phyloP scores from a whole-genome alignment of 345 rosid genomes.

The Aurinia saxatilis region DNA sequence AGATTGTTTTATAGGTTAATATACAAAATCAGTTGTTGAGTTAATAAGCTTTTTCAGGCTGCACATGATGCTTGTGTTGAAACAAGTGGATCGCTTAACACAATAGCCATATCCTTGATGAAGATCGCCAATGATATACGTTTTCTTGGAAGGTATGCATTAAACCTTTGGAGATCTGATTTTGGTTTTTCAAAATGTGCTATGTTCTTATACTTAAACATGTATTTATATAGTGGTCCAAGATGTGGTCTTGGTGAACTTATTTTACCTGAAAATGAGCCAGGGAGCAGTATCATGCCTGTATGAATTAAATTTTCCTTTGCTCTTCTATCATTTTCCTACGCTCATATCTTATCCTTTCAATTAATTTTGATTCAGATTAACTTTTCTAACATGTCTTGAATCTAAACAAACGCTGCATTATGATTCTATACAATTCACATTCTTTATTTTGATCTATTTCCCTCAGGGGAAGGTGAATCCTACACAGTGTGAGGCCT shows the following conservation, averaged over 20 bases:
- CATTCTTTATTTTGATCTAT: constrained; percentile 6
- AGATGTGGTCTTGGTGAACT: constrained; percentile 99
- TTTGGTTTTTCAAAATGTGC: neutral
- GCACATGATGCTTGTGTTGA: constrained; percentile 99
- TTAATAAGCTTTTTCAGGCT: constrained; percentile 44
- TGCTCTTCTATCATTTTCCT: constrained; percentile 10
- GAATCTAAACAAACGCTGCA: too few relatives aligned
- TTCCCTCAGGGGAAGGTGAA: constrained; percentile 88
- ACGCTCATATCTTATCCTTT: too few relatives aligned
- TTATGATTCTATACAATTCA: too few relatives aligned
- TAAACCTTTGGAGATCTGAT: neutral
- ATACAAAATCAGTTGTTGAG: constrained; percentile 9
- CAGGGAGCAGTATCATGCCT: constrained; percentile 99
- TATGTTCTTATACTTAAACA: constrained; percentile 13
- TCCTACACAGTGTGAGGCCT: constrained; percentile 98
- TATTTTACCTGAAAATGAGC: constrained; percentile 97
- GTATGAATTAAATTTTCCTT: constrained; percentile 35
- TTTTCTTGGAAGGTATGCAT: constrained; percentile 66
- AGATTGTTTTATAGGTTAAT: neutral
- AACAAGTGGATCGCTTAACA: constrained; percentile 87
- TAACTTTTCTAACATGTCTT: too few relatives aligned
- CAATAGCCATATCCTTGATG: constrained; percentile 76
- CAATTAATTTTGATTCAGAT: too few relatives aligned
- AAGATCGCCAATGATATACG: constrained; percentile 92
- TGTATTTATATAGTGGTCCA: constrained; percentile 68